Evolutionary conservation across 2,329 filamentous ascomycete genomes (phyloP).

Genomic region (Aspergillus intermedius): DNA sequence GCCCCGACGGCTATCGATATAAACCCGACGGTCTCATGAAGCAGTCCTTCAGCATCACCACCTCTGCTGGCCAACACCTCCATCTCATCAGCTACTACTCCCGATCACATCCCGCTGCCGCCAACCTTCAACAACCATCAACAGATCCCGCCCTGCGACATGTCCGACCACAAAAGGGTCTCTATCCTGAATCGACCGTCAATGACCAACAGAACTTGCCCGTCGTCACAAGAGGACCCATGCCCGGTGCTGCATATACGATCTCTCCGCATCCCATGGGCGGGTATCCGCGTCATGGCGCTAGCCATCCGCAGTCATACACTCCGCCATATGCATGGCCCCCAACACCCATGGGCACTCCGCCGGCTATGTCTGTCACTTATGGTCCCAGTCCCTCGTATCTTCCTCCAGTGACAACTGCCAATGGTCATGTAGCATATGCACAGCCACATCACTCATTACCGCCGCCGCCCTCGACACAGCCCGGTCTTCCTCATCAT

Average conservation of each 20-base stretch:
- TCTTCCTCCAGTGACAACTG: constrained; percentile 27
- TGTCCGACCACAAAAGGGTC: constrained; percentile 82
- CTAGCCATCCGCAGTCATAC: constrained; percentile 36
- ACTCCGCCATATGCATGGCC: constrained; percentile 39
- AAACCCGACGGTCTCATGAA: constrained; percentile 98
- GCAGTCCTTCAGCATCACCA: constrained; percentile 98
- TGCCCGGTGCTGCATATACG: constrained; percentile 51
- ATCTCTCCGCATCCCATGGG: constrained; percentile 48
- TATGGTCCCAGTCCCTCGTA: constrained; percentile 30
- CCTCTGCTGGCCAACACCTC: constrained; percentile 79
- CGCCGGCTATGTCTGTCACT: constrained; percentile 31
- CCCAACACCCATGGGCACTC: constrained; percentile 40
- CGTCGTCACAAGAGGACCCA: constrained; percentile 69
- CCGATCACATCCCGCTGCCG: constrained; percentile 64
- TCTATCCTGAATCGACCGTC: constrained; percentile 94
- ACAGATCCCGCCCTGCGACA: constrained; percentile 71
- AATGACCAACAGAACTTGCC: constrained; percentile 77
- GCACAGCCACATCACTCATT: constrained; percentile 22
- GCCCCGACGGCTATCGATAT: constrained; percentile 83
- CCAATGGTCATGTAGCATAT: constrained; percentile 27
- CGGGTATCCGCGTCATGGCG: constrained; percentile 45
- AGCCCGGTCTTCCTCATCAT: constrained; percentile 19
- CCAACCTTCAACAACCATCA: constrained; percentile 72
- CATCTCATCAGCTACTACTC: constrained; percentile 98
- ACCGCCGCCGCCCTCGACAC: constrained; percentile 19